Conservation (phyloP, 768 basidiomycete species). For the Termitomyces sp. region DNA sequence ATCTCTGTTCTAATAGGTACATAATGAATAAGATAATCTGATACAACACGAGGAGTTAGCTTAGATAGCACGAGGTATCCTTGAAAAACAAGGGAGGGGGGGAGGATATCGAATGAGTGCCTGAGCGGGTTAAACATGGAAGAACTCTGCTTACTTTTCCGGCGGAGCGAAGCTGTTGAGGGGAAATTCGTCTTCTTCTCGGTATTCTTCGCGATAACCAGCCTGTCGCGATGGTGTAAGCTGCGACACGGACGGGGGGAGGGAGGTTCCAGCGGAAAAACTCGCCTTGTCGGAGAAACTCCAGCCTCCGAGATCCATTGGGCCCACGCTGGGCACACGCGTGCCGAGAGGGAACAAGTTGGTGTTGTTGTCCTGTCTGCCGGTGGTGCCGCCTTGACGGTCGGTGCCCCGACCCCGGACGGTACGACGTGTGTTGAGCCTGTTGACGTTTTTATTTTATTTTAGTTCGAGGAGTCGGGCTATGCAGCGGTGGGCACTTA, state of each 20-base stretch:
- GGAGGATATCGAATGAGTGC: background rate
- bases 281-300: constrained; percentile 22
- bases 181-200: constrained; percentile 15
- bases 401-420: constrained; percentile 54
- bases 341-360: constrained; percentile 47
- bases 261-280: background rate
- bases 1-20: constrained; percentile 1
- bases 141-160: constrained; percentile 9
- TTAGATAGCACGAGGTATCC: constrained; percentile 3
- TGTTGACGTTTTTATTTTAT: constrained; percentile 17
- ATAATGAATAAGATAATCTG: constrained; percentile 2
- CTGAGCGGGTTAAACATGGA: background rate
- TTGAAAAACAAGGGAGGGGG: background rate
- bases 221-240: background rate
- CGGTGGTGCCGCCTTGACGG: constrained; percentile 26
- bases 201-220: constrained; percentile 6
- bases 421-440: constrained; percentile 55
- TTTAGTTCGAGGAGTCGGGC: background rate
- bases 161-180: constrained; percentile 16
- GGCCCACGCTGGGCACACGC: constrained; percentile 34
- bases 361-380: constrained; percentile 30
- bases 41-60: background rate
- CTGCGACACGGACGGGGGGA: background rate
- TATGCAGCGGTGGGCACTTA: constrained; percentile 21
- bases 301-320: constrained; percentile 28